phyloP scores from a whole-genome alignment of 1,139 yeast genomes.

The Candida sp. region DNA sequence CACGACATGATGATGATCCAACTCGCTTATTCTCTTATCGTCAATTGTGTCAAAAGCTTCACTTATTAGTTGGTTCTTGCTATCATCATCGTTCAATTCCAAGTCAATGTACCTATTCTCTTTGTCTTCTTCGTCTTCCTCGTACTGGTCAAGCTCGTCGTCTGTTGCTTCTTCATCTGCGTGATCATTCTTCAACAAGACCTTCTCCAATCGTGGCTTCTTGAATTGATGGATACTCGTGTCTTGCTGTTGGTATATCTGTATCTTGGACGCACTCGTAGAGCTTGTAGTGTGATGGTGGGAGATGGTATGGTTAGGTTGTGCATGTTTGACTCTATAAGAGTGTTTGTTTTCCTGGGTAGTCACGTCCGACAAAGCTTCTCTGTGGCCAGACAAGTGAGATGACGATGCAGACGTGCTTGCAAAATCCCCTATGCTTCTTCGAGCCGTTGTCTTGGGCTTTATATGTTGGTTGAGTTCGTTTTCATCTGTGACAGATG shows the following conservation, averaged over 20 bases:
- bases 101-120: slow-evolving; percentile 17
- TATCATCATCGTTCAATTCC: slow-evolving; percentile 31
- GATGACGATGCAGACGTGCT: slow-evolving; percentile 2
- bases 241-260: slow-evolving; percentile 17
- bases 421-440: neutral
- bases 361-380: slow-evolving; percentile 37
- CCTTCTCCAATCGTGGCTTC: slow-evolving; percentile 25
- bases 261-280: slow-evolving; percentile 20
- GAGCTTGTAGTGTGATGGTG: slow-evolving; percentile 9
- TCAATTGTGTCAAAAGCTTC: slow-evolving; percentile 4
- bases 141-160: slow-evolving; percentile 14
- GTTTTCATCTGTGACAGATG: slow-evolving; percentile 15
- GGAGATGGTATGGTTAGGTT: slow-evolving; percentile 6
- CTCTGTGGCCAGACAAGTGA: slow-evolving; percentile 21
- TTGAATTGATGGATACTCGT: slow-evolving; percentile 22
- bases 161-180: slow-evolving; percentile 16
- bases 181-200: slow-evolving; percentile 11
- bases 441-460: slow-evolving; percentile 2
- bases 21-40: slow-evolving; percentile 4
- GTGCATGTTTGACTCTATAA: slow-evolving; percentile 10
- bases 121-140: slow-evolving; percentile 13
- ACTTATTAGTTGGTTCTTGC: slow-evolving; percentile 19
- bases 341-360: slow-evolving; percentile 22
- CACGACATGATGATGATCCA: too few relatives aligned
- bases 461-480: slow-evolving; percentile 11